Percentiles rank a stretch among this genome's conserved stretches.
Evolutionary conservation across 2,329 filamentous ascomycete species (phyloP).

Genomic region (Epichloe hybrida): DNA sequence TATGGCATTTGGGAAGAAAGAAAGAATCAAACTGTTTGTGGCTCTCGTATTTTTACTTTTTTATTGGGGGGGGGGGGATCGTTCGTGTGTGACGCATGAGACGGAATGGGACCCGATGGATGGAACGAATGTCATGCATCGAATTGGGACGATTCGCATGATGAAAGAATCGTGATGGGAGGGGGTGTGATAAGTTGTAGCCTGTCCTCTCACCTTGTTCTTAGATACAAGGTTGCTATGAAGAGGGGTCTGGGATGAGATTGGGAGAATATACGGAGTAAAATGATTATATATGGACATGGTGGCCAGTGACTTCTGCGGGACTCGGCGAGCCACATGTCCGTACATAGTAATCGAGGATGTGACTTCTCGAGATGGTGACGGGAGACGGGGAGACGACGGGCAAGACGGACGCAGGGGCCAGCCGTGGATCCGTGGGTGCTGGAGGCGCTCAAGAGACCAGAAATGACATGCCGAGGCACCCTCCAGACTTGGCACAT

Average conservation of each 20-base stretch:
- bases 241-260: background rate
- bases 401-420: no score
- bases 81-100: background rate
- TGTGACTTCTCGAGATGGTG: no score
- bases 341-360: no score
- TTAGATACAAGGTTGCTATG: background rate
- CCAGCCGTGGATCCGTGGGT: no score
- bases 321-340: no score
- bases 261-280: background rate
- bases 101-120: background rate
- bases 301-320: background rate
- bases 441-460: no score
- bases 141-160: background rate
- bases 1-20: background rate
- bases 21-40: background rate
- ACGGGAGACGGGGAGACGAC: no score
- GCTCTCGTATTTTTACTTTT: background rate
- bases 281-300: background rate
- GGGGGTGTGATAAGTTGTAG: background rate
- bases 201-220: background rate
- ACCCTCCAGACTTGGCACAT: background rate
- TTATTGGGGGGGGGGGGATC: background rate
- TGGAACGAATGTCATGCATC: background rate
- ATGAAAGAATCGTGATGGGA: background rate
- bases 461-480: background rate